phyloP scores from a whole-genome alignment of 179 eudicot genomes.

The Carnegiea gigantea region DNA sequence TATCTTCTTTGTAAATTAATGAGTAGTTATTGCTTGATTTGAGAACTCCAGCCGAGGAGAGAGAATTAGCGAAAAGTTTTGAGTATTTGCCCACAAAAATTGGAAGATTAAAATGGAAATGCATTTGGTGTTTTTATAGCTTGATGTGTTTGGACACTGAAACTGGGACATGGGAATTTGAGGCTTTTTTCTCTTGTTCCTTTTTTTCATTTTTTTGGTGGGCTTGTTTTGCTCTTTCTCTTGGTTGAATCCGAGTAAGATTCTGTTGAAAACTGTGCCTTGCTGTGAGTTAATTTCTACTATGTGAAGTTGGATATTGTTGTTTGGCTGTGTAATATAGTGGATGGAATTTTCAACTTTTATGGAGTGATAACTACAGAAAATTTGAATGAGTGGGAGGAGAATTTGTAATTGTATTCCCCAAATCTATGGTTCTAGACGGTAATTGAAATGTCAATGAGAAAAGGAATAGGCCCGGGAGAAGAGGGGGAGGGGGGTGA shows the following conservation, averaged over 20 bases:
- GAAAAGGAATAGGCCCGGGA: not conserved
- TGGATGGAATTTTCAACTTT: not conserved
- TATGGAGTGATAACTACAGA: not conserved
- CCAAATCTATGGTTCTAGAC: not conserved
- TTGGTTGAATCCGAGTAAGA: not conserved
- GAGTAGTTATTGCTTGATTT: not conserved
- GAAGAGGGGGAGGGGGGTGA: not conserved
- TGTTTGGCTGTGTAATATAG: not conserved
- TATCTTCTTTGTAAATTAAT: not conserved
- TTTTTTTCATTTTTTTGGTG: too few relatives aligned
- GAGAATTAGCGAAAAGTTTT: not conserved
- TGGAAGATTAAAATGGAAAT: too few relatives aligned
- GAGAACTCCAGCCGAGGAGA: not conserved
- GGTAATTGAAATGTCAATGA: not conserved
- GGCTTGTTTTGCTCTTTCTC: not conserved
- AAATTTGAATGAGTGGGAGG: slow-evolving; percentile 3
- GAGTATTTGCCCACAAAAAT: not conserved
- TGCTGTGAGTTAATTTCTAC: not conserved
- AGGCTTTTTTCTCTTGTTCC: not conserved
- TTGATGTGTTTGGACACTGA: not conserved
- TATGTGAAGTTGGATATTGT: not conserved
- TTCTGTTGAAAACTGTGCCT: not conserved
- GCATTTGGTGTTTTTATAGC: not conserved
- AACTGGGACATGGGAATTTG: not conserved
- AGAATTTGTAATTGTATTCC: not conserved